Evolutionary conservation across 306 rosid genomes (phyloP).

Genomic region (Vicia villosa): DNA sequence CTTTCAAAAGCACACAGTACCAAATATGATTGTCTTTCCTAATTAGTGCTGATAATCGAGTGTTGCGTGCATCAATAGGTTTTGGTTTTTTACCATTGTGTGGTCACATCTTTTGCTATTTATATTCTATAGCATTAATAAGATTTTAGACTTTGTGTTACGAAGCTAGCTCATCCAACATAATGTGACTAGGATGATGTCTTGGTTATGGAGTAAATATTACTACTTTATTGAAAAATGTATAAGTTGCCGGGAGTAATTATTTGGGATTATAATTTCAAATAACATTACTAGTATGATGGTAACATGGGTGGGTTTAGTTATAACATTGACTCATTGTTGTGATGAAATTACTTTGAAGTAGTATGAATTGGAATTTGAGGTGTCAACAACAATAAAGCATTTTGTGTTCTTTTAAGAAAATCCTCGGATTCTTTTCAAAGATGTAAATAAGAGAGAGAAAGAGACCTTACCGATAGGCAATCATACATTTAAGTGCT

Average conservation of each 20-base stretch:
- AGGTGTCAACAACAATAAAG: conserved; percentile 19
- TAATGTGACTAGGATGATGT: not conserved
- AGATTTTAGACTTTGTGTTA: not conserved
- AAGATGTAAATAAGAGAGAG: not conserved
- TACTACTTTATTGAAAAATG: conserved; percentile 2
- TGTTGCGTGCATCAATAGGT: conserved; percentile 6
- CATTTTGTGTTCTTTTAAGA: not conserved
- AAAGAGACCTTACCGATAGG: not conserved
- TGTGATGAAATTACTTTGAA: conserved; percentile 5
- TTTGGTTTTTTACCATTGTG: not conserved
- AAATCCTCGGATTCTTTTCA: conserved; percentile 37
- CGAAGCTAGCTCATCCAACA: not conserved
- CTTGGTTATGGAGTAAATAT: not conserved
- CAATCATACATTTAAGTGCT: conserved; percentile 13
- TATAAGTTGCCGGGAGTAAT: not conserved
- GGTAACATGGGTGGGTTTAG: too few species aligned
- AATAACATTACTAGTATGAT: not conserved
- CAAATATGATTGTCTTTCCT: conserved; percentile 26
- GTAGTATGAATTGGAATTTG: conserved; percentile 1
- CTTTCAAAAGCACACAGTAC: conserved; percentile 50
- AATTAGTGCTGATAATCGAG: conserved; percentile 3
- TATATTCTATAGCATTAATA: not conserved
- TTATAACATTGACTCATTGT: not conserved
- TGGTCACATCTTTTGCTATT: conserved; percentile 7
- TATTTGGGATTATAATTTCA: not conserved